phyloP scores from a whole-genome alignment of 2,329 filamentous ascomycete species.

The Epichloe sylvatica region DNA sequence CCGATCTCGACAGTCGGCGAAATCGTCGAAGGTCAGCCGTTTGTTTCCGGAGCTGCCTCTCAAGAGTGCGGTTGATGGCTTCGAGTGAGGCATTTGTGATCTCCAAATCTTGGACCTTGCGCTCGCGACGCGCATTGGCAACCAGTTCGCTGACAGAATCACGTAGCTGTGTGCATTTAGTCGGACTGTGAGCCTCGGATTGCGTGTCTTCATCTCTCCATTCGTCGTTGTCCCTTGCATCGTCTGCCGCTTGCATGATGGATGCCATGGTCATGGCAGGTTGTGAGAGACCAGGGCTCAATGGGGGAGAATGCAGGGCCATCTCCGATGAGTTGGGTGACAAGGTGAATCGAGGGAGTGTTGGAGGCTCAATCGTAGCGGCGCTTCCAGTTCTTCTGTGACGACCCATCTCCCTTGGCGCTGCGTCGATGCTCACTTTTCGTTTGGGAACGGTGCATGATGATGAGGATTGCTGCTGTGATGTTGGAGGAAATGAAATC shows the following conservation, averaged over 20 bases:
- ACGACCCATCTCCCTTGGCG: slow-evolving; percentile 20
- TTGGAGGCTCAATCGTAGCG: slow-evolving; percentile 22
- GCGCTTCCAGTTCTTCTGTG: slow-evolving; percentile 30
- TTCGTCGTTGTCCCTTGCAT: slow-evolving; percentile 24
- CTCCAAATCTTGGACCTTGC: slow-evolving; percentile 90
- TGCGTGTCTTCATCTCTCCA: slow-evolving; percentile 16
- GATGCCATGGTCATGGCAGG: slow-evolving; percentile 37
- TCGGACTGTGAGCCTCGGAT: slow-evolving; percentile 37
- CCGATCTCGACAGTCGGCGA: slow-evolving; percentile 70
- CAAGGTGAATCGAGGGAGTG: slow-evolving; percentile 21
- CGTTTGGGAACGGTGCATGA: slow-evolving; percentile 19
- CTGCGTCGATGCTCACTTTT: slow-evolving; percentile 29
- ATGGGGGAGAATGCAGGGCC: slow-evolving; percentile 20
- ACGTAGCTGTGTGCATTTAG: slow-evolving; percentile 38
- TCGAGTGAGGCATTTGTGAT: slow-evolving; percentile 92
- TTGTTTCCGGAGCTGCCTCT: slow-evolving; percentile 83
- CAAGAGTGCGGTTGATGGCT: slow-evolving; percentile 86
- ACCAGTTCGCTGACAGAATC: slow-evolving; percentile 62
- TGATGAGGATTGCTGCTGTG: slow-evolving; percentile 16
- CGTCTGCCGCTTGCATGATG: slow-evolving; percentile 42
- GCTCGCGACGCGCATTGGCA: slow-evolving; percentile 75
- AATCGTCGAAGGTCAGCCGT: slow-evolving; percentile 76
- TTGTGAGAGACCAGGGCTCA: slow-evolving; percentile 17
- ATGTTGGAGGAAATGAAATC: slow-evolving; percentile 22
- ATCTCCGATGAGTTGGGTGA: slow-evolving; percentile 19